These are phyloP conservation scores for Cercospora nicotianae DNA, from an alignment of 2,329 filamentous ascomycete genomes.

Conservation along the genomic window DNA sequence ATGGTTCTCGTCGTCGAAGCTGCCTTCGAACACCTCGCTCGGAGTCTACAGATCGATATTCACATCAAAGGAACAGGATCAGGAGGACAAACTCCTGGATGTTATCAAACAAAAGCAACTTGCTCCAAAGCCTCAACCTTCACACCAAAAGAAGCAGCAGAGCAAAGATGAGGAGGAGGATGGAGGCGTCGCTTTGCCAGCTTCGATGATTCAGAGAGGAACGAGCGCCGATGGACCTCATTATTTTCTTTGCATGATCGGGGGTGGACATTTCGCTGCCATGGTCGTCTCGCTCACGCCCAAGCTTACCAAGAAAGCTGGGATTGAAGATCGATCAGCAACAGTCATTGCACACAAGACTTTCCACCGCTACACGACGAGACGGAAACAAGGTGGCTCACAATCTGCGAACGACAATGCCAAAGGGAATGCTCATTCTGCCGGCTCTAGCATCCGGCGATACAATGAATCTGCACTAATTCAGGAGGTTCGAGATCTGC, in stretches of 20 bases:
- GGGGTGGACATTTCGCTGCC: constrained; percentile 93
- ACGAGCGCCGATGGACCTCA: constrained; percentile 71
- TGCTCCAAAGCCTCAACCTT: constrained; percentile 55
- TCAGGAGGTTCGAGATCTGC: constrained; percentile 79
- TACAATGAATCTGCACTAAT: constrained; percentile 92
- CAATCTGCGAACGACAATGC: constrained; percentile 92
- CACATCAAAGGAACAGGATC: constrained; percentile 67
- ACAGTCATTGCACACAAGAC: constrained; percentile 93
- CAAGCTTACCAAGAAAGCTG: constrained; percentile 68
- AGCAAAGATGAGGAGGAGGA: constrained; percentile 44
- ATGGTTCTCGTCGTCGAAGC: constrained; percentile 76
- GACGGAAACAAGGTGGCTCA: constrained; percentile 91
- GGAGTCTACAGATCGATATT: constrained; percentile 85
- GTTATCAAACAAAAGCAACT: constrained; percentile 76
- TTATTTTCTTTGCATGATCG: constrained; percentile 97
- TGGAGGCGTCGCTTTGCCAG: constrained; percentile 59
- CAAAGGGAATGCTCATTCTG: constrained; percentile 93
- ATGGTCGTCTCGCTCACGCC: constrained; percentile 92
- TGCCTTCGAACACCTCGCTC: constrained; percentile 77
- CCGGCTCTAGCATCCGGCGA: constrained; percentile 81
- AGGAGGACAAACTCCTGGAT: constrained; percentile 61
- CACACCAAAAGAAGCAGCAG: constrained; percentile 47
- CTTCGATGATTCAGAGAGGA: constrained; percentile 38
- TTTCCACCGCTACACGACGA: constrained; percentile 94
- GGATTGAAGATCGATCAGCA: constrained; percentile 78